A percentile compares a stretch with the other conserved stretches of the same genome.
Conservation (phyloP, 345 rosid genomes). For the Lenwebbia sp. region DNA sequence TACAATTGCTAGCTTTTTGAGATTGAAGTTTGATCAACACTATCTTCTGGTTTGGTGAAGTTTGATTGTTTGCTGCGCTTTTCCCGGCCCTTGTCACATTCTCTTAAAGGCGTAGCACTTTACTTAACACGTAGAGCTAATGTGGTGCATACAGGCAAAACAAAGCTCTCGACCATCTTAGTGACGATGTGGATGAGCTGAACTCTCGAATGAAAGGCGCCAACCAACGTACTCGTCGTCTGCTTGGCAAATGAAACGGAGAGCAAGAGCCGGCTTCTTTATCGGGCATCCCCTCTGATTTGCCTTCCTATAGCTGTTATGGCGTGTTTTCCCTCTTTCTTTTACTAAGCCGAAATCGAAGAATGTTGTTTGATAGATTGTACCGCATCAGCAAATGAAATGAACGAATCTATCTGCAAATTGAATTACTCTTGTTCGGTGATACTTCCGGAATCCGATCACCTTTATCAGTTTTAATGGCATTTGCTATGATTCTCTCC, state of each 20-base stretch:
- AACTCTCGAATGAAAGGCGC: slow-evolving; percentile 78
- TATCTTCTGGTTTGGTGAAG: neutral
- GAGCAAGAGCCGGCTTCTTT: neutral
- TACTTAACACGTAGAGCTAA: neutral
- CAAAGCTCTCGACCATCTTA: slow-evolving; percentile 70
- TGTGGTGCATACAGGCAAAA: slow-evolving; percentile 59
- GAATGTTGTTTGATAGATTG: neutral
- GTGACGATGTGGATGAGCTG: slow-evolving; percentile 70
- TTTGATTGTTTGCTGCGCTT: neutral
- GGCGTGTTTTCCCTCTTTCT: neutral
- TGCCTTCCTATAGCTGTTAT: neutral
- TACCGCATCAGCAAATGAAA: neutral
- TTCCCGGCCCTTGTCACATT: neutral
- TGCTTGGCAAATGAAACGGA: slow-evolving; percentile 53
- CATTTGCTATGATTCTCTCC: neutral
- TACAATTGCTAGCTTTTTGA: neutral
- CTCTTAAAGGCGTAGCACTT: neutral
- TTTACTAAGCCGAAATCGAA: neutral
- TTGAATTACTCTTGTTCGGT: neutral
- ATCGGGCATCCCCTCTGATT: neutral
- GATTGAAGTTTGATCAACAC: neutral
- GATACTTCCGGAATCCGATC: neutral
- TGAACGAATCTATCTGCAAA: neutral
- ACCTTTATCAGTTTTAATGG: too few species aligned
- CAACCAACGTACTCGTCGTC: slow-evolving; percentile 69